Base-by-base conservation (phyloP, 495 filamentous ascomycete genomes). In the Neurospora intermedia region DNA sequence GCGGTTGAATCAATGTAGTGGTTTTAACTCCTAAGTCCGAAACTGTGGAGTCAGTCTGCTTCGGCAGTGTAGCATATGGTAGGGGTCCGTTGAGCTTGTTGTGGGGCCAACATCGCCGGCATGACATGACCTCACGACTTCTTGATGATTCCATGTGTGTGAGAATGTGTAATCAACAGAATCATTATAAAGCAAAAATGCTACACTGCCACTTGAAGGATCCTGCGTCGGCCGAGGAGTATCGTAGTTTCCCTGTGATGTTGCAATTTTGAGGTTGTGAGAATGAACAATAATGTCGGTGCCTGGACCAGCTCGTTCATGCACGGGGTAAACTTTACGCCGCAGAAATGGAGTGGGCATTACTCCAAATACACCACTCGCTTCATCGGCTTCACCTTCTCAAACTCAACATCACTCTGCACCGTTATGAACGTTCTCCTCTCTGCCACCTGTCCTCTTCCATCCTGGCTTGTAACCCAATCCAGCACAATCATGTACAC, bases 401-500 rank as follows among this genome's bases (percentile, higher is more conserved):
- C 46, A 71, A 75, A 73, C 23, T 71, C 69, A 23, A 41, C 23
- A 69, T 43, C 48, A 11, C 40, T 59, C 27, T 46, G 39, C 66
- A 75, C 45, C 40, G 46, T 71, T 13, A 73, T 43, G 15, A 69
- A 70, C n/a, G 74, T 75, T 45, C 27, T 16, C 74, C 74, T 73
- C 69, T 73, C 20, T 2, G 72, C 72, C 15, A 54, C 62, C 3
- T 69, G 18, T 27, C 69, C 69, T 6, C 11, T 66, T 66, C 54
- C 54, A 35, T 38, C 15, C 27, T 59, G n/a, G 35, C 41, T 39
- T 31, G 3, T 1, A 11, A 27, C 20, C 69, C 72, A 48, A 38
- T 75, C 72, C 72, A 75, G 41, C 35, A 75, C 74, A 46, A 73
- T 42, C 43, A 73, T 43, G 35, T 70, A 73, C 72, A 75, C 74